phyloP scores from a whole-genome alignment of 345 rosid genomes.

The Eucalyptus regnans region DNA sequence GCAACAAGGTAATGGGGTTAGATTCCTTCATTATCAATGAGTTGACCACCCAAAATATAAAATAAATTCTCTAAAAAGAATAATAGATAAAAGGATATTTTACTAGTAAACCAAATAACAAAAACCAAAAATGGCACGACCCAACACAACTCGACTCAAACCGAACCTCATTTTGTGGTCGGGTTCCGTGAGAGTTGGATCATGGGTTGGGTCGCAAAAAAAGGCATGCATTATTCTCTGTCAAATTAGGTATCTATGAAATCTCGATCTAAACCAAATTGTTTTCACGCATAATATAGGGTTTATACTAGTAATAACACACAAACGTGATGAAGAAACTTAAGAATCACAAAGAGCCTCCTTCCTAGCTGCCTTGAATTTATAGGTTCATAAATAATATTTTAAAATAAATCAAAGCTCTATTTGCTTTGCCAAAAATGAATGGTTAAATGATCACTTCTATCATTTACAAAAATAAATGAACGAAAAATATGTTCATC shows the following conservation, averaged over 20 bases:
- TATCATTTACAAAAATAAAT: no score
- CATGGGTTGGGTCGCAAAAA: neutral
- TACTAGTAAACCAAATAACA: neutral
- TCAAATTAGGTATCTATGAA: neutral
- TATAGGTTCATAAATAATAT: neutral
- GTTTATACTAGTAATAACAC: neutral
- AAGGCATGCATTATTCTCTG: neutral
- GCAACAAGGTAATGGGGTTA: neutral
- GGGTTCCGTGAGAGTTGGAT: neutral
- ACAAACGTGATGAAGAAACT: neutral
- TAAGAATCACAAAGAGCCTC: neutral
- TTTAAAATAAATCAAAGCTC: neutral
- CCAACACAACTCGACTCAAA: neutral
- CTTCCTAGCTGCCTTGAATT: neutral
- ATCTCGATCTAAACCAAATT: neutral
- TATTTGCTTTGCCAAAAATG: no score
- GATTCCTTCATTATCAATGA: neutral
- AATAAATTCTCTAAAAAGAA: neutral
- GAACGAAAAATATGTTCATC: no score
- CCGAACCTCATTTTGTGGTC: neutral
- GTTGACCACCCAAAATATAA: neutral
- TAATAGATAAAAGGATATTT: neutral
- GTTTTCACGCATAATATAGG: neutral
- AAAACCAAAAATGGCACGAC: neutral
- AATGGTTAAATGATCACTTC: no score